These are phyloP conservation scores for Inosperma sp. DNA, from an alignment of 768 basidiomycete species.

Conservation along the genomic window DNA sequence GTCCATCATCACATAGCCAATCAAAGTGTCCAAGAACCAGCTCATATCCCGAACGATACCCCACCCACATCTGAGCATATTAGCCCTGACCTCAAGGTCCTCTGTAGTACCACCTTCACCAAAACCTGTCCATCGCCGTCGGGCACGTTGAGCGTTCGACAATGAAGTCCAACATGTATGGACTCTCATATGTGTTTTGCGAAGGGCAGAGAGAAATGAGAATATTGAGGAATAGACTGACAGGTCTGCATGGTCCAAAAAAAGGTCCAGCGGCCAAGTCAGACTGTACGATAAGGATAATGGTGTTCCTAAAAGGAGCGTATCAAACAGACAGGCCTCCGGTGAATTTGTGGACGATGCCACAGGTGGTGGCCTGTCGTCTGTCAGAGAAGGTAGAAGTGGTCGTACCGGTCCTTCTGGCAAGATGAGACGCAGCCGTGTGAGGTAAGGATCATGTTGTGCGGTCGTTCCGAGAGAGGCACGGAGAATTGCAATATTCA, in stretches of 20 bases:
- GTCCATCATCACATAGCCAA: constrained; percentile 86
- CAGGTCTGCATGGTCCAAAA: constrained; percentile 73
- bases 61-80: constrained; percentile 77
- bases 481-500: constrained; percentile 81
- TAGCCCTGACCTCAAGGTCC: constrained; percentile 59
- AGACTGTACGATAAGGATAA: constrained; percentile 66
- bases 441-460: constrained; percentile 76
- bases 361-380: constrained; percentile 35
- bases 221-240: constrained; percentile 72
- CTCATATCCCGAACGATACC: constrained; percentile 83
- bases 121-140: constrained; percentile 81
- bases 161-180: constrained; percentile 81
- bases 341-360: constrained; percentile 22
- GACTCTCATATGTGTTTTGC: constrained; percentile 78
- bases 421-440: constrained; percentile 68
- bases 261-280: constrained; percentile 86
- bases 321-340: constrained; percentile 56
- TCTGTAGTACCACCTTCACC: constrained; percentile 80
- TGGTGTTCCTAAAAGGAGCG: constrained; percentile 76
- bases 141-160: constrained; percentile 79
- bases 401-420: constrained; percentile 81
- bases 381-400: constrained; percentile 67
- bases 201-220: constrained; percentile 76
- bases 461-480: constrained; percentile 86
- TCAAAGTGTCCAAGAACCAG: constrained; percentile 83